phyloP scores from a whole-genome alignment of 148 eudicot species.

The Rheum nobile region DNA sequence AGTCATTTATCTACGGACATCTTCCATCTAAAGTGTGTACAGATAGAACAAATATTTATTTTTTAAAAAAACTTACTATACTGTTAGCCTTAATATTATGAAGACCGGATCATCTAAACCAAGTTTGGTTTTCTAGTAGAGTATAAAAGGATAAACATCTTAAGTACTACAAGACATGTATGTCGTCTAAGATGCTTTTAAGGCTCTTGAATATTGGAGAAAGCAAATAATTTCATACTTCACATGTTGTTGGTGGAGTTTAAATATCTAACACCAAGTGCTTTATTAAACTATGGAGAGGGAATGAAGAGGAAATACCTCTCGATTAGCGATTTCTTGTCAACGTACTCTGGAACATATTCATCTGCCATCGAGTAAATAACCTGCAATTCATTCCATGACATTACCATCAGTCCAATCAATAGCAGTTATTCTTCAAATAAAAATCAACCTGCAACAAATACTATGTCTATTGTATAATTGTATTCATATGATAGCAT shows the following conservation, averaged over 20 bases:
- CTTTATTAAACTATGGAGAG: not conserved
- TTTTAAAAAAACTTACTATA: not conserved
- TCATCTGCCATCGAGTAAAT: conserved; percentile 91
- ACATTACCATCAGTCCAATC: not conserved
- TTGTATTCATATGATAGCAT: not conserved
- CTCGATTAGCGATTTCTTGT: conserved; percentile 68
- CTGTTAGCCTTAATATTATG: not conserved
- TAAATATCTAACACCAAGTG: not conserved
- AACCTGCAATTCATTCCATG: conserved; percentile 35
- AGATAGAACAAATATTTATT: not conserved
- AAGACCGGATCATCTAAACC: not conserved
- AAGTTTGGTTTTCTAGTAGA: not conserved
- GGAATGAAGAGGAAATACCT: conserved; percentile 27
- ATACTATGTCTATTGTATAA: not conserved
- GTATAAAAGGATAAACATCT: not conserved
- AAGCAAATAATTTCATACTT: not conserved
- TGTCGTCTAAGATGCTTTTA: not conserved
- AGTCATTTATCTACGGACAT: not conserved
- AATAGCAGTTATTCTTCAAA: not conserved
- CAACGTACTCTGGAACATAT: conserved; percentile 81
- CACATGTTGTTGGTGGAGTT: not conserved
- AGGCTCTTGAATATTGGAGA: not conserved
- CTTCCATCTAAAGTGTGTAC: not conserved
- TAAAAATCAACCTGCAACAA: not conserved
- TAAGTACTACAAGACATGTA: not conserved